Evolutionary conservation across 2,329 filamentous ascomycete genomes (phyloP), one percentile per base, ranked within the genome.

Genomic region (Didymosphaeria variabile): DNA sequence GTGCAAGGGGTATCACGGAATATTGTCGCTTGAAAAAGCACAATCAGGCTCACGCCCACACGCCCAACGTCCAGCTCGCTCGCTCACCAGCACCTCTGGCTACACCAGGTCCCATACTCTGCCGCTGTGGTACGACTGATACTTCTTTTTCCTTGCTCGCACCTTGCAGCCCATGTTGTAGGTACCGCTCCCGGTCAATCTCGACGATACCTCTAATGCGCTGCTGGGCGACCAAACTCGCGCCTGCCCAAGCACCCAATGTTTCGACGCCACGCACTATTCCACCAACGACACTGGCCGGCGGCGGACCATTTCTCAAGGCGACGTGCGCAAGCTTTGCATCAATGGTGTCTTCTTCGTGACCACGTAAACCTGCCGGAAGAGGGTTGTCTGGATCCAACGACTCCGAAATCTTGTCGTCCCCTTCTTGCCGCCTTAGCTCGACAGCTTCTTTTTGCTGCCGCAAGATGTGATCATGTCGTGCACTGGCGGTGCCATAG

Each of bases 181-280:
- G 74, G 84, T 91, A 94, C 36, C 87, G 81, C 7, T 94, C 91
- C 29, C 89, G 83, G 64, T 93, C 91, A 21, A 94, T 81, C 32
- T 89, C 86, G 2, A 90, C 89, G 55, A 92, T 84, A 1, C 90
- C 88, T 38, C 87, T 86, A 4, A 92, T 83, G 59, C 89, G 90
- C 60, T 93, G 80, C 66, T 90, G 87, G 2, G 89, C 86, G 19
- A 91, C 79, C 57, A 94, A 72, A 73, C 90, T 93, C 3, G 88
- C 91, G 12, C 91, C 91, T 21, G 86, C 85, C 91, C 91, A 94
- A 1, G 91, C 81, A 0, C 91, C 91, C 1, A 94, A 78, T 0
- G 89, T 88, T 63, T 91, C 88, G 1, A 93, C 80, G 2, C 85
- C 89, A 29, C 91, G 84, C 42, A 93, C 80, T 31, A 83, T 79